These are phyloP conservation scores for Porcisia hertigi DNA, from an alignment of 208 protist genomes.

Conservation along the genomic window DNA sequence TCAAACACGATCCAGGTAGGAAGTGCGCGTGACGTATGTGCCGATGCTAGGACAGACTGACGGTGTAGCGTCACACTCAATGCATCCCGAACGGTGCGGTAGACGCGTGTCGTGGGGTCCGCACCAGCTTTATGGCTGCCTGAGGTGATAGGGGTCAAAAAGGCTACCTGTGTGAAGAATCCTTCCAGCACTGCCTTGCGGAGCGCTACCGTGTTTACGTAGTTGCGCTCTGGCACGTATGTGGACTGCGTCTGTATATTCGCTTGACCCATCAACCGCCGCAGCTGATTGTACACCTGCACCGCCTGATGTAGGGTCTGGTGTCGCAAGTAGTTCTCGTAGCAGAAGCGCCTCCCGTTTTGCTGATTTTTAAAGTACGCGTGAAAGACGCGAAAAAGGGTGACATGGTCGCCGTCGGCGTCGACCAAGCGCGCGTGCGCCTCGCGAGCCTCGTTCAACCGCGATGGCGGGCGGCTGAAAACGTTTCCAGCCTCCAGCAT, in stretches of 20 bases:
- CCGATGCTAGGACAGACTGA: slow-evolving; percentile 48
- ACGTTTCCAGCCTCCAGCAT: slow-evolving; percentile 86
- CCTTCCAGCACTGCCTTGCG: slow-evolving; percentile 82
- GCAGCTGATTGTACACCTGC: slow-evolving; percentile 78
- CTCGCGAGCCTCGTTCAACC: slow-evolving; percentile 42
- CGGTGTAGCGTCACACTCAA: slow-evolving; percentile 46
- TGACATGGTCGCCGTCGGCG: slow-evolving; percentile 82
- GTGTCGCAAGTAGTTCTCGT: slow-evolving; percentile 66
- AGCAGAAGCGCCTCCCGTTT: slow-evolving; percentile 60
- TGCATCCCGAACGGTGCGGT: slow-evolving; percentile 70
- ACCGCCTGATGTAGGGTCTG: slow-evolving; percentile 71
- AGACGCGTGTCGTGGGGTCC: slow-evolving; percentile 27
- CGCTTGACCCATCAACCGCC: slow-evolving; percentile 53
- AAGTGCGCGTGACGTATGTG: slow-evolving; percentile 8
- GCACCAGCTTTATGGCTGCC: background rate
- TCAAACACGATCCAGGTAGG: slow-evolving; percentile 86
- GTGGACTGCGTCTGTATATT: slow-evolving; percentile 58
- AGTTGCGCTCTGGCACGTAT: slow-evolving; percentile 46
- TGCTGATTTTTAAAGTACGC: slow-evolving; percentile 43
- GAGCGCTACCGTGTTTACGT: slow-evolving; percentile 67
- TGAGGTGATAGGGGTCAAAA: slow-evolving; percentile 12
- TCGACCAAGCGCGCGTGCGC: slow-evolving; percentile 49
- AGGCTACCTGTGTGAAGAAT: slow-evolving; percentile 86
- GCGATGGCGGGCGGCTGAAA: slow-evolving; percentile 48
- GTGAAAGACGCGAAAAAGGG: slow-evolving; percentile 82